These are phyloP conservation scores for Dendrocalamus latiflorus DNA, from an alignment of 202 grass and related monocot species.

Conservation along the genomic window DNA sequence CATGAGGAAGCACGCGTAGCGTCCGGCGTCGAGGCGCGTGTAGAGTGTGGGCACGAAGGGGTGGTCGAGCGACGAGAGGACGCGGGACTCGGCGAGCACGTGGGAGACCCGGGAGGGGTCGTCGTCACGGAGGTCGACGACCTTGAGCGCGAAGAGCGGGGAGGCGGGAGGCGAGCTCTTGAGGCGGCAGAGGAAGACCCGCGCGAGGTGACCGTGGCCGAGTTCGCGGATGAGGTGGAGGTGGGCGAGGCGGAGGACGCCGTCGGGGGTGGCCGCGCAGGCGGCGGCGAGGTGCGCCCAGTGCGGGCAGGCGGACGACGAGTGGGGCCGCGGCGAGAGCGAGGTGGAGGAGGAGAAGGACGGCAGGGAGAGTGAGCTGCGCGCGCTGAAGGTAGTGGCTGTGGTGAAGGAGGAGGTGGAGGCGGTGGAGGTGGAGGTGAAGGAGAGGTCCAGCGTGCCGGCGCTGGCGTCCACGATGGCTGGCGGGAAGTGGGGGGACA, in stretches of 20 bases:
- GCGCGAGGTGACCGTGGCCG: conserved; percentile 75
- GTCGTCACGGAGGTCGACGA: conserved; percentile 66
- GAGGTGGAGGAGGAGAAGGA: conserved; percentile 71
- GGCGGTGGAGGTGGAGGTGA: conserved; percentile 61
- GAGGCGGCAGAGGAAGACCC: conserved; percentile 83
- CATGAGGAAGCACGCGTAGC: no score
- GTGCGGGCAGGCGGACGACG: conserved; percentile 41
- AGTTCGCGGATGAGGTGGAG: conserved; percentile 69
- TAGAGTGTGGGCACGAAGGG: no score
- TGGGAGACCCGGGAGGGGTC: conserved; percentile 40
- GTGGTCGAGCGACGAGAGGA: no score
- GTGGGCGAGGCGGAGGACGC: conserved; percentile 66
- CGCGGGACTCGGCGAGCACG: no score
- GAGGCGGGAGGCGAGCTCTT: conserved; percentile 42
- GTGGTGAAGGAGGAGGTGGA: conserved; percentile 53
- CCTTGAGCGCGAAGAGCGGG: conserved; percentile 76
- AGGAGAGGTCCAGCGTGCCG: conserved; percentile 46
- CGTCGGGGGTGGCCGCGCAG: conserved; percentile 36
- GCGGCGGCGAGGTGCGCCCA: conserved; percentile 56
- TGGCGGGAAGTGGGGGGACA: conserved; percentile 21
- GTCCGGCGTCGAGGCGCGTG: no score
- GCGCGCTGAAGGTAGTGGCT: conserved; percentile 73
- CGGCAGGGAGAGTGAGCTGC: conserved; percentile 64
- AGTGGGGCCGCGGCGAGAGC: conserved; percentile 52
- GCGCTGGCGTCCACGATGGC: background rate